Conservation (phyloP, 805 yeast species). For the Candida michaelii region DNA sequence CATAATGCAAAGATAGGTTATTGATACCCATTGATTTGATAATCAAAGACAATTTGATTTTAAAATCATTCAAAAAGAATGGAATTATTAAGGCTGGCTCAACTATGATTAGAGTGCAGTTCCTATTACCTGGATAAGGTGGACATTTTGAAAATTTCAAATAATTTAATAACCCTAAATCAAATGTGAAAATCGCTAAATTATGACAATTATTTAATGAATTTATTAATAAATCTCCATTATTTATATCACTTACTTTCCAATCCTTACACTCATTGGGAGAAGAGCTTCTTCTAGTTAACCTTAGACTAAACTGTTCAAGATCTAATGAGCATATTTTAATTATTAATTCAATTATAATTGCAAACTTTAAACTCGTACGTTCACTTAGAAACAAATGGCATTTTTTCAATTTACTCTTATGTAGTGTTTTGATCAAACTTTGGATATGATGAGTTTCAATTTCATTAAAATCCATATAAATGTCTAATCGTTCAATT, state of each 20-base stretch:
- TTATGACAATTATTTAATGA: conserved; percentile 4
- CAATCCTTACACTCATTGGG: background rate
- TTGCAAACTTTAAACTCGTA: conserved; percentile 6
- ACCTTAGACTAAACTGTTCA: conserved; percentile 2
- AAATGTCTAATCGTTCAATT: conserved; percentile 19
- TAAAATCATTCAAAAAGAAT: conserved; percentile 11
- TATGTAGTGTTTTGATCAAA: background rate
- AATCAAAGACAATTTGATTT: conserved; percentile 14
- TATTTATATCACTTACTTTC: conserved; percentile 2
- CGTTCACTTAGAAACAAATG: conserved; percentile 11
- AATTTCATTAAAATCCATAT: conserved; percentile 21
- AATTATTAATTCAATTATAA: conserved; percentile 5
- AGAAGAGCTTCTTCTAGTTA: conserved; percentile 4
- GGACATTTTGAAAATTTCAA: background rate
- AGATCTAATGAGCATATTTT: conserved; percentile 2
- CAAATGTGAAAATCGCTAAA: conserved; percentile 16
- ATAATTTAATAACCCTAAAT: conserved; percentile 11
- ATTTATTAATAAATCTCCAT: conserved; percentile 5
- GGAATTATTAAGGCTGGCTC: conserved; percentile 21
- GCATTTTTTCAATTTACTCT: conserved; percentile 3
- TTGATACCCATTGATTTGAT: conserved; percentile 15
- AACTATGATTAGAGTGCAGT: conserved; percentile 17
- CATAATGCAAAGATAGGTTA: conserved; percentile 23
- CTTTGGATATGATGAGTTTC: background rate
- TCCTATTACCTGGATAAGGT: background rate